Conservation (phyloP, 768 basidiomycete species). For the Leccinum fibrillosum region DNA sequence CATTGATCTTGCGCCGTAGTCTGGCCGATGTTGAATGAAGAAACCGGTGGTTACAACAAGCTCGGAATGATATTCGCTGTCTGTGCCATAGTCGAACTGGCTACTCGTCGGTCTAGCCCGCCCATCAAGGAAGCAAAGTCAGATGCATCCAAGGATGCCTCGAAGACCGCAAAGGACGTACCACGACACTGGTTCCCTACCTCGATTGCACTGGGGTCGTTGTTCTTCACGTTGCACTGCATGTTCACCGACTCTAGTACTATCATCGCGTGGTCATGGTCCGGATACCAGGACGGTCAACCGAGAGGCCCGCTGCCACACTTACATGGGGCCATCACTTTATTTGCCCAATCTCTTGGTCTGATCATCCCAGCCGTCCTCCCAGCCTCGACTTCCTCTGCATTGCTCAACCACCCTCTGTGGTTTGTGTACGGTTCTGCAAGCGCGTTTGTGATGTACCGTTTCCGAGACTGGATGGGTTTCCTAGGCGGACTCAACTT, state of each 20-base stretch:
- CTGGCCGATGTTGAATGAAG: conserved; percentile 72
- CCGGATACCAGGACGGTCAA: conserved; percentile 64
- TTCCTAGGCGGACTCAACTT: conserved; percentile 65
- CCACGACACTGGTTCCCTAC: conserved; percentile 34
- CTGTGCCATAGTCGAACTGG: conserved; percentile 56
- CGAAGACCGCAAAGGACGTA: conserved; percentile 9
- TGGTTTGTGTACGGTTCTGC: conserved; percentile 56
- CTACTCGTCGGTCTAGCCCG: conserved; percentile 36
- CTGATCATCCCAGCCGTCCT: conserved; percentile 41
- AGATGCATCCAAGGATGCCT: neutral
- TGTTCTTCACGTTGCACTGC: conserved; percentile 71
- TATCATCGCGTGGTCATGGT: conserved; percentile 85
- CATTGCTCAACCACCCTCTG: conserved; percentile 42
- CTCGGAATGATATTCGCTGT: conserved; percentile 57
- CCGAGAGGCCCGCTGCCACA: conserved; percentile 72
- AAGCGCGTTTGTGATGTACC: conserved; percentile 55
- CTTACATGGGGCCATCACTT: conserved; percentile 64
- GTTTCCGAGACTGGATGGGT: conserved; percentile 62
- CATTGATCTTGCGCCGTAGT: conserved; percentile 37
- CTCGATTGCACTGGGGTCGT: conserved; percentile 60
- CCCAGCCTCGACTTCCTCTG: conserved; percentile 12
- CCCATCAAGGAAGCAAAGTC: conserved; percentile 5
- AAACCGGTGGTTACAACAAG: conserved; percentile 69
- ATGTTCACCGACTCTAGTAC: conserved; percentile 75
- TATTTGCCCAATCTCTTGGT: conserved; percentile 60